Base-by-base conservation (phyloP, 768 basidiomycete species). In the Amanita muscaria region DNA sequence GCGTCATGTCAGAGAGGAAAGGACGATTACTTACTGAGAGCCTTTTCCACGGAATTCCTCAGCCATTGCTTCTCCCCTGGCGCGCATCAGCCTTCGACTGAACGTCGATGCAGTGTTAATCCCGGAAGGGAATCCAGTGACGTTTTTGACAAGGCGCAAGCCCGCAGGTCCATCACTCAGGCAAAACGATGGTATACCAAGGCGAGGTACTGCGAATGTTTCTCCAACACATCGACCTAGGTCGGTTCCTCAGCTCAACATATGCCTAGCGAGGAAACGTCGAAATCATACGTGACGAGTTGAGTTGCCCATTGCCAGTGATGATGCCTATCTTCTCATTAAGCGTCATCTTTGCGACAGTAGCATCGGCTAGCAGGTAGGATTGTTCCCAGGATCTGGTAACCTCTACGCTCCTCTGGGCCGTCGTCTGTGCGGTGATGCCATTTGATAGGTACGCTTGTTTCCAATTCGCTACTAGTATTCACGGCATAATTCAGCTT, bases 11-110 rank as follows among this genome's bases (percentile, higher is more conserved):
- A 2, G 10, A 18, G 22, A 23, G 10, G 11, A 5, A 40, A 14
- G n/a, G 6, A 6, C 10, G n/a, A 19, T 9, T 15, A 40, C 46
- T 23, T 16, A 61, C 62, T 62, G 52, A 15, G 76, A 71, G 14
- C 81, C 81, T 56, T 79, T 77, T 10, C 66, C 73, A 16, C 68
- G 61, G 57, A 76, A 77, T 56, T 84, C 81, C 38, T 70, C 58
- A 3, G 73, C 80, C 54, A 82, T 64, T 0, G 77, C 76, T 12
- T 61, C 56, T 5, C 74, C 79, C n/a, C 79, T 65, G 34, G 65
- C 60, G 42, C 70, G 67, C 66, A 80, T 78, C 4, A 81, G 61
- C 25, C 74, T 63, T 22, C 70, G 65, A 53, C 79, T 69, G 51
- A 68, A 72, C 24, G 65, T 65, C 10, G 61, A 49, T 2, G 65